Evolutionary conservation across 148 eudicot genomes (phyloP), one percentile per base, ranked within the genome.

Genomic region (Spergularia bocconei): DNA sequence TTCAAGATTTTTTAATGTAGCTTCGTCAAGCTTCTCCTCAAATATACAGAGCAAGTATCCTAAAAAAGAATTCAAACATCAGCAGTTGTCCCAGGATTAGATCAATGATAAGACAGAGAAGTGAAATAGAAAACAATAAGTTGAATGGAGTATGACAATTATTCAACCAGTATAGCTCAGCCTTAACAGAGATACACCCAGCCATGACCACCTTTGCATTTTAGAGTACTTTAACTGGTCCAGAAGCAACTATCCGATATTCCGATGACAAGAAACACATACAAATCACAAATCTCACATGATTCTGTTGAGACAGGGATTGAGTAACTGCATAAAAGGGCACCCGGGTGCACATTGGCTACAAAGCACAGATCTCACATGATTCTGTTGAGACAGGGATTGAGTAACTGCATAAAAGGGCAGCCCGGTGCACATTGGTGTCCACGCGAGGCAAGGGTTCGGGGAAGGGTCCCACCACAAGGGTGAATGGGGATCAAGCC

Each of bases 11-110:
- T 87, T 85, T 63, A 95, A 79, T 8, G 78, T 76, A n/a, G 82
- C 69, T 23, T 90, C 94, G 63, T 85, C 87, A 64, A 91, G 89
- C 73, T 89, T 90, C 79, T 95, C 91, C 81, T 87, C 90, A 72
- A 83, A 89, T 69, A 87, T 84, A 85, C 97, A 95, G 85, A 95
- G 83, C 78, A 95, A 69, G 84, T 95, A 95, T 73, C 99, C 99
- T 95, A 77, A 73, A 78, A 17, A 54, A 47, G 75, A 77, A 64
- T 33, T 39, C 41, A 73, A 67, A 44, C 48, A 53, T 51, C 16
- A 20, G 6, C 21, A n/a, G 38, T 4, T 48, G 50, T 13, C 57
- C 70, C 71, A 55, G 23, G 51, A 36, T 13, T 41, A 65, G 6
- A 65, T 12, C 70, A 20, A 36, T 33, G 14, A 23, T 48, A 76